phyloP scores from a whole-genome alignment of 1,284 basidiomycete genomes.

The Phellinidium pouzarii region DNA sequence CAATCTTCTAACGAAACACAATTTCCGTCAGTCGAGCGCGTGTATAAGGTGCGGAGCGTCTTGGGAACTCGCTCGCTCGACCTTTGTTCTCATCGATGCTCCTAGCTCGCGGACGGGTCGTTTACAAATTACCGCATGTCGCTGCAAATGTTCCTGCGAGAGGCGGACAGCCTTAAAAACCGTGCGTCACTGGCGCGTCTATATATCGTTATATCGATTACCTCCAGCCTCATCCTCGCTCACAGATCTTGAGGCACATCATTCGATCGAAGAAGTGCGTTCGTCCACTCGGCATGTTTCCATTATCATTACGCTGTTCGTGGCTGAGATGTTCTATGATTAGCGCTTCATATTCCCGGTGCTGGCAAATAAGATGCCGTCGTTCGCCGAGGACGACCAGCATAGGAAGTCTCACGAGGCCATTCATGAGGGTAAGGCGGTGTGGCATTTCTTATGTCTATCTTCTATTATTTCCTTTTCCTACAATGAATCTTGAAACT shows the following conservation, averaged over 20 bases:
- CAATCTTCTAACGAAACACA: background rate
- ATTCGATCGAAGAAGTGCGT: slow-evolving; percentile 50
- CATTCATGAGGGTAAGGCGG: slow-evolving; percentile 57
- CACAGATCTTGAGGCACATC: slow-evolving; percentile 56
- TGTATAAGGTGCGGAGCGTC: slow-evolving; percentile 29
- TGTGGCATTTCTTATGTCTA: background rate
- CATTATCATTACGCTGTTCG: slow-evolving; percentile 4
- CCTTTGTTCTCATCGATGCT: background rate
- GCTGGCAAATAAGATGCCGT: slow-evolving; percentile 54
- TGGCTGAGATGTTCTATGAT: background rate
- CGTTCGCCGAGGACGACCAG: slow-evolving; percentile 45
- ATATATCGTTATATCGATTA: background rate
- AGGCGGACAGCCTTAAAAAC: slow-evolving; percentile 36
- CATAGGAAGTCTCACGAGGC: slow-evolving; percentile 56
- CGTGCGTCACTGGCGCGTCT: slow-evolving; percentile 28
- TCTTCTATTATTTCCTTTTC: background rate
- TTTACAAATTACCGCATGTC: slow-evolving; percentile 41
- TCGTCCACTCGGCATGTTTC: background rate
- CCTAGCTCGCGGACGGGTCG: slow-evolving; percentile 45
- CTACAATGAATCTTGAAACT: background rate
- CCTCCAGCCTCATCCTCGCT: background rate
- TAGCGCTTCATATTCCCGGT: slow-evolving; percentile 53
- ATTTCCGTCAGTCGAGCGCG: slow-evolving; percentile 28
- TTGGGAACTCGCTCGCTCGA: background rate
- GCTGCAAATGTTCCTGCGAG: slow-evolving; percentile 39